Percentiles rank a stretch among this genome's conserved stretches.
Conservation (phyloP, 2,329 filamentous ascomycete genomes). For the Ceratocystis variospora region DNA sequence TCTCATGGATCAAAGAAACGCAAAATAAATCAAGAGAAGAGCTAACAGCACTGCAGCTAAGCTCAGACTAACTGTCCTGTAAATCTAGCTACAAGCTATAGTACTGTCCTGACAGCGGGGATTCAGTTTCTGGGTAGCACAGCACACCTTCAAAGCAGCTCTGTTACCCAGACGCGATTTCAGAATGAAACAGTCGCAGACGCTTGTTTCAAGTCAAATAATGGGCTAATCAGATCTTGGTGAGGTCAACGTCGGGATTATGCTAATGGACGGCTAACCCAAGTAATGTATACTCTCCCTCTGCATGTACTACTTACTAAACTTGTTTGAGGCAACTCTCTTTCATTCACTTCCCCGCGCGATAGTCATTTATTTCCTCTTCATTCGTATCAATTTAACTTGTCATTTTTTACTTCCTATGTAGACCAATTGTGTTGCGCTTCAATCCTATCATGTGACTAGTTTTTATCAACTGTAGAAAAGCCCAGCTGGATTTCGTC, state of each 20-base stretch:
- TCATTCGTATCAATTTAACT: too few species aligned
- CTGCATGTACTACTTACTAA: neutral
- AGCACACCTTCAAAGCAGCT: neutral
- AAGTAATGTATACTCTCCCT: slow-evolving; percentile 4
- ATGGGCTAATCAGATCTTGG: neutral
- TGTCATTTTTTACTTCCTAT: too few species aligned
- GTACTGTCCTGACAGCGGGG: neutral
- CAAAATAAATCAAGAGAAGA: neutral
- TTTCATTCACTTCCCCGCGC: too few species aligned
- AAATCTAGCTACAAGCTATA: neutral
- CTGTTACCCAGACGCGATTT: neutral
- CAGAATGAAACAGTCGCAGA: neutral
- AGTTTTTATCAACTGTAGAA: too few species aligned
- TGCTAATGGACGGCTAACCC: slow-evolving; percentile 4
- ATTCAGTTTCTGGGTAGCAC: neutral
- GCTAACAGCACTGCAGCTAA: neutral
- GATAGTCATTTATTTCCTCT: too few species aligned
- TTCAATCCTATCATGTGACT: too few species aligned
- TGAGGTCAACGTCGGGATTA: neutral
- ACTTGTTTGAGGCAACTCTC: neutral
- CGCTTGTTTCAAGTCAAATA: neutral
- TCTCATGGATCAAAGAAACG: neutral
- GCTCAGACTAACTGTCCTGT: neutral
- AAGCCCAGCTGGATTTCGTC: too few species aligned
- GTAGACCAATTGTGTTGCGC: too few species aligned